These are phyloP conservation scores for Aspergillus steynii DNA, from an alignment of 495 filamentous ascomycete species.

Conservation along the genomic window DNA sequence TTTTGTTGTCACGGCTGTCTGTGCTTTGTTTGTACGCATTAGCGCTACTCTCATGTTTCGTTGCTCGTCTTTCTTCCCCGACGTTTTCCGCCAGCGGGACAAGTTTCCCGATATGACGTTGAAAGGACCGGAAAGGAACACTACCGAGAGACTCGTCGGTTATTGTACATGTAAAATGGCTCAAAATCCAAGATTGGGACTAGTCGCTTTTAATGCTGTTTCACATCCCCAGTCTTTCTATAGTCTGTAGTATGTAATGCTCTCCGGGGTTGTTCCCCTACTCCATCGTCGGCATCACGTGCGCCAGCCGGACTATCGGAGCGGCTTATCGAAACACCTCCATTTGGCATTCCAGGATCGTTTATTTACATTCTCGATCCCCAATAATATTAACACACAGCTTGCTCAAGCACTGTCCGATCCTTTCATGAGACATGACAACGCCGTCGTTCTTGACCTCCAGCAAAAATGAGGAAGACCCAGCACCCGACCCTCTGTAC, in stretches of 20 bases:
- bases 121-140: not conserved
- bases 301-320: not conserved
- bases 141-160: not conserved
- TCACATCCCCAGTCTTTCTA: too few species aligned
- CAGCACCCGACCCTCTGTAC: slow-evolving; percentile 51
- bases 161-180: too few species aligned
- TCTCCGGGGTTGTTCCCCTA: too few species aligned
- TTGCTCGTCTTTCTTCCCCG: not conserved
- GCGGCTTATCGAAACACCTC: slow-evolving; percentile 8
- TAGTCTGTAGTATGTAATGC: too few species aligned
- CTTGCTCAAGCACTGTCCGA: not conserved
- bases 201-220: too few species aligned
- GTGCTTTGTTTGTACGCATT: not conserved
- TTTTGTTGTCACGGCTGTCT: not conserved
- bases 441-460: slow-evolving; percentile 1
- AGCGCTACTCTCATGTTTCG: too few species aligned
- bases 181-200: too few species aligned
- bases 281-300: slow-evolving; percentile 16
- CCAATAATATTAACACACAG: not conserved
- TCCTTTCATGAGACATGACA: slow-evolving; percentile 8
- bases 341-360: not conserved
- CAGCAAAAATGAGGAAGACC: slow-evolving; percentile 12
- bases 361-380: not conserved
- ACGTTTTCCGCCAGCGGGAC: slow-evolving; percentile 11
- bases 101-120: slow-evolving; percentile 15